These are phyloP conservation scores for Aureobasidium namibiae DNA, from an alignment of 2,329 filamentous ascomycete genomes.

Conservation along the genomic window DNA sequence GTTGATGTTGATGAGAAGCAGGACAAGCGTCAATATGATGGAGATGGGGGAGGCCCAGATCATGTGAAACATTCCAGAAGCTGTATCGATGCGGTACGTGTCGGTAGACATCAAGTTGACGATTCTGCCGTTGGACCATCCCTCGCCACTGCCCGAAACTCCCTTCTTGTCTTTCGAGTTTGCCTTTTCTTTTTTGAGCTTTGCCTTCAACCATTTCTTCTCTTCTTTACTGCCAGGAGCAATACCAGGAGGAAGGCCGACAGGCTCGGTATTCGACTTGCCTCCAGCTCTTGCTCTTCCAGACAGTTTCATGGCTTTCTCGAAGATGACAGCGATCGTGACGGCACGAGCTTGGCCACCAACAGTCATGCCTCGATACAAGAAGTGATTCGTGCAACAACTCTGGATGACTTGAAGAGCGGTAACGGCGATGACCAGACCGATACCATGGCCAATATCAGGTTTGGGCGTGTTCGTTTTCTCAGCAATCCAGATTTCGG, in stretches of 20 bases:
- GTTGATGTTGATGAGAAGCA: constrained; percentile 78
- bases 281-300: constrained; percentile 82
- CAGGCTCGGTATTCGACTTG: constrained; percentile 33
- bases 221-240: constrained; percentile 42
- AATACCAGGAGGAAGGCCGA: constrained; percentile 31
- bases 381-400: constrained; percentile 77
- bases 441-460: constrained; percentile 65
- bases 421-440: constrained; percentile 75
- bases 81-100: constrained; percentile 85
- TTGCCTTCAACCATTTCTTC: constrained; percentile 43
- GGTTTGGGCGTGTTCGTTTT: constrained; percentile 50
- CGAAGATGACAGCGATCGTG: constrained; percentile 79
- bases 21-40: constrained; percentile 66
- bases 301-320: constrained; percentile 85
- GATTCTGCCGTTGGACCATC: constrained; percentile 89
- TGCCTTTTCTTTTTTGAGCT: constrained; percentile 32
- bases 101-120: constrained; percentile 93
- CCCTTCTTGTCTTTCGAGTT: constrained; percentile 39
- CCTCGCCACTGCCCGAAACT: constrained; percentile 60
- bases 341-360: constrained; percentile 76
- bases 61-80: constrained; percentile 82
- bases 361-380: constrained; percentile 86
- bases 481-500: constrained; percentile 64
- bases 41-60: constrained; percentile 79
- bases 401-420: constrained; percentile 79